Percentiles rank a stretch among this genome's conserved stretches.
These are phyloP conservation scores for Parathielavia appendiculata DNA, from an alignment of 495 filamentous ascomycete species.

Conservation along the genomic window DNA sequence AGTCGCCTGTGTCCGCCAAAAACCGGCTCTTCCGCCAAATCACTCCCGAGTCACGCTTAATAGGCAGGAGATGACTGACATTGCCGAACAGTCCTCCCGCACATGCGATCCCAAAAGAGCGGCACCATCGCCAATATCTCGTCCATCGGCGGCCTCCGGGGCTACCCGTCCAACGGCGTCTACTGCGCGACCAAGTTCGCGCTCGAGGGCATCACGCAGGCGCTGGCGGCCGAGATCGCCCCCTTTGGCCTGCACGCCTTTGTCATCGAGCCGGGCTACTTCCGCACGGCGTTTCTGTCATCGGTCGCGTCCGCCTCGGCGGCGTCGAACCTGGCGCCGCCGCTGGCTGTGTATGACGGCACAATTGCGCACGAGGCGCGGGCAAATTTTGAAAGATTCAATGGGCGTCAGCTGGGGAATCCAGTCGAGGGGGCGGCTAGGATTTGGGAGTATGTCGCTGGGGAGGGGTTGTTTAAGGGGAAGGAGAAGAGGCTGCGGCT, in stretches of 20 bases:
- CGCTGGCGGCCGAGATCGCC: conserved; percentile 2
- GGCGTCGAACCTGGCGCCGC: background rate
- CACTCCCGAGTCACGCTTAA: too few relatives aligned
- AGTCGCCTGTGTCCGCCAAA: too few relatives aligned
- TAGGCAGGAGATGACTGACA: too few relatives aligned
- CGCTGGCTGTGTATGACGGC: background rate
- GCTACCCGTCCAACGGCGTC: background rate
- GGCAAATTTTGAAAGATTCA: background rate
- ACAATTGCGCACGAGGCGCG: background rate
- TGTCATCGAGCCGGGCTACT: conserved; percentile 1
- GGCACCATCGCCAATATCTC: conserved; percentile 34
- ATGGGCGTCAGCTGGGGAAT: background rate
- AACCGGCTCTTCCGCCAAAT: too few relatives aligned
- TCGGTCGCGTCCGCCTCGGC: background rate
- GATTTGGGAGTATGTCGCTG: background rate
- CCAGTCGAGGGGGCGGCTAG: background rate
- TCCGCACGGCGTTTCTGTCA: background rate
- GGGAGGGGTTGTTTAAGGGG: background rate
- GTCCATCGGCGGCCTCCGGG: background rate
- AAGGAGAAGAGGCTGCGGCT: background rate
- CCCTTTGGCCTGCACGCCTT: background rate
- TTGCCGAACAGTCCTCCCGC: conserved; percentile 42
- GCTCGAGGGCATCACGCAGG: background rate
- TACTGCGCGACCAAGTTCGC: conserved; percentile 7
- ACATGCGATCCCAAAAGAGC: conserved; percentile 38